Percentiles rank a stretch among this genome's conserved stretches.
Evolutionary conservation across 306 rosid species (phyloP).

Genomic region (Quercus aquifolioides): DNA sequence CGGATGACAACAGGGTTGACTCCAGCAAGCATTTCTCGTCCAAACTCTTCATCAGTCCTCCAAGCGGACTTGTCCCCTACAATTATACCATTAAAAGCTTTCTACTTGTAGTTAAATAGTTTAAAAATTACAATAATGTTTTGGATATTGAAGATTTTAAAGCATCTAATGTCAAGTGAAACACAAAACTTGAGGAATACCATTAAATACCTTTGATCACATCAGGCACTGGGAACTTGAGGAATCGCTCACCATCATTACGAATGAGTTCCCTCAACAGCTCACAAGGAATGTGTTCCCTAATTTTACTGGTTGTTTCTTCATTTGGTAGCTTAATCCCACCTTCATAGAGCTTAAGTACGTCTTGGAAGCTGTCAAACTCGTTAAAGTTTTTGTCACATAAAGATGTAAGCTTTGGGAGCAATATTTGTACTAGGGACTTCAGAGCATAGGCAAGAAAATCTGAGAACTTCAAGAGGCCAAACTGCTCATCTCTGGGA

Average conservation of each 20-base stretch:
- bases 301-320: conserved; percentile 31
- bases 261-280: conserved; percentile 66
- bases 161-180: neutral
- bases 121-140: neutral
- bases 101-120: neutral
- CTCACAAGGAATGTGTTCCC: conserved; percentile 74
- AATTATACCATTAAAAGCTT: conserved; percentile 1
- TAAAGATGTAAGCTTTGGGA: conserved; percentile 61
- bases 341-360: conserved; percentile 60
- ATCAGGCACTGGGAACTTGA: conserved; percentile 78
- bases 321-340: conserved; percentile 57
- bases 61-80: conserved; percentile 73
- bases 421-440: conserved; percentile 59
- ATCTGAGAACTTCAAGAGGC: conserved; percentile 69
- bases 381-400: conserved; percentile 78
- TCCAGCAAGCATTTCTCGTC: conserved; percentile 92
- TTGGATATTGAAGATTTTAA: neutral
- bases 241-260: conserved; percentile 76
- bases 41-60: conserved; percentile 91
- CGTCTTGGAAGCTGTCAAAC: conserved; percentile 72
- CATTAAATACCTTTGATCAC: conserved; percentile 61
- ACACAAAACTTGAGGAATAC: neutral
- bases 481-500: conserved; percentile 82
- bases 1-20: conserved; percentile 85
- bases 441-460: conserved; percentile 74